Base-by-base conservation (phyloP, 2,329 filamentous ascomycete species). In the Madurella fahalii region DNA sequence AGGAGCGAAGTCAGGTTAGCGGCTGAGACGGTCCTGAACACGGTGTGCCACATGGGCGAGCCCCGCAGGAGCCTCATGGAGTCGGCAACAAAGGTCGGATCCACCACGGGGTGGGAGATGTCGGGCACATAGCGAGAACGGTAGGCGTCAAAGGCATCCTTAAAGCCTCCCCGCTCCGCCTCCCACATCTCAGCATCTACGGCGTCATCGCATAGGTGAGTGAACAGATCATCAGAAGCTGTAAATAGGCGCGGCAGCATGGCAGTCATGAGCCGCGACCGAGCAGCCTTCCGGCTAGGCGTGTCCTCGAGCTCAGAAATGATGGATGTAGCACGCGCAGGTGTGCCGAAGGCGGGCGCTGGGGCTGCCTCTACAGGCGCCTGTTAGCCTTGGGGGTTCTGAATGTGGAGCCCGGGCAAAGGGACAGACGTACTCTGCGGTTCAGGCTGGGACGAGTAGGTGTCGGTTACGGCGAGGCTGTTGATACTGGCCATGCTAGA, bases 1-100 rank as follows among this genome's bases (percentile, higher is more conserved):
- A 63, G 52, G 2, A 64, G 48, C 30, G 39, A 47, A 17, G 46
- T 42, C 20, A 64, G 50, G 40, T 64, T 64, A 13, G 57, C 55
- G 9, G 56, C 50, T 32, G 52, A 52, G n/a, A 59, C 37, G 25
- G 53, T 56, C 18, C 45, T 50, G 40, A 50, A 46, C 7, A 31
- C 52, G 9, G 20, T 52, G 18, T 47, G 9, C 42, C 50, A 52
- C 12, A 5, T 7, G 2, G 40, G 18, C 1, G 60, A 55, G 25
- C 40, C 25, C 25, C 32, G 30, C 9, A 55, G 52, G 4, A 53
- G 11, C 4, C 42, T 50, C 44, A 62, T 47, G 4, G 37, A 34
- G 4, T 43, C 43, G 13, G 55, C 41, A 40, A 63, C 57, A 11
- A 47, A 57, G 9, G 20, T 17, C 8, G 53, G 52, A 32, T 58